phyloP scores from a whole-genome alignment of 805 yeast genomes.

The Limtongia smithiae region DNA sequence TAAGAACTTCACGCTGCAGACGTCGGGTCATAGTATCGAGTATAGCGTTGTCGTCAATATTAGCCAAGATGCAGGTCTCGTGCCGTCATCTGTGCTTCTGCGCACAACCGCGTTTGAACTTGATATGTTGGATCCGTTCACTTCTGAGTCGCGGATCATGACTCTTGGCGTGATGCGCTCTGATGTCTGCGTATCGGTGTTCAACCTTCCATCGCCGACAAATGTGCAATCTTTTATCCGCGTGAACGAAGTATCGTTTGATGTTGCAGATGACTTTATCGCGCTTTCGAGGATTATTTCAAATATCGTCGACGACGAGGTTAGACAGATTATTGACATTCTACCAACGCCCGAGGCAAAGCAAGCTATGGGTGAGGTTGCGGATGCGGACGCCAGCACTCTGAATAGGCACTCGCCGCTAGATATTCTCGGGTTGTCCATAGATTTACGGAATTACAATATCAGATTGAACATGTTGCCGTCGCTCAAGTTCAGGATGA shows the following conservation, averaged over 20 bases:
- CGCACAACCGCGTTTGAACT: conserved; percentile 16
- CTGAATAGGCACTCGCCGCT: conserved; percentile 1
- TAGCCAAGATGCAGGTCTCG: neutral
- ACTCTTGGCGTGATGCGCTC: conserved; percentile 9
- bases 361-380: neutral
- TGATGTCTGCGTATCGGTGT: conserved; percentile 12
- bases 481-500: conserved; percentile 18
- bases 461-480: conserved; percentile 17
- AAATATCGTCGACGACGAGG: conserved; percentile 9
- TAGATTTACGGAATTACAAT: conserved; percentile 13
- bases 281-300: conserved; percentile 11
- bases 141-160: conserved; percentile 9
- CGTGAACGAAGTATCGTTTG: conserved; percentile 12
- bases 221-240: conserved; percentile 9
- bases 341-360: neutral
- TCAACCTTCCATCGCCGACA: conserved; percentile 3
- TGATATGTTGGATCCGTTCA: conserved; percentile 12
- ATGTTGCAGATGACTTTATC: conserved; percentile 15
- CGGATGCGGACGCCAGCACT: neutral
- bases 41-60: conserved; percentile 7
- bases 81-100: conserved; percentile 17
- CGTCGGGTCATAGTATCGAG: conserved; percentile 17
- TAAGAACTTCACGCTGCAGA: conserved; percentile 10
- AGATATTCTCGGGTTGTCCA: conserved; percentile 10
- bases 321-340: conserved; percentile 8